Evolutionary conservation across 2,329 filamentous ascomycete genomes (phyloP).

Genomic region (Curvularia eragrostidis): DNA sequence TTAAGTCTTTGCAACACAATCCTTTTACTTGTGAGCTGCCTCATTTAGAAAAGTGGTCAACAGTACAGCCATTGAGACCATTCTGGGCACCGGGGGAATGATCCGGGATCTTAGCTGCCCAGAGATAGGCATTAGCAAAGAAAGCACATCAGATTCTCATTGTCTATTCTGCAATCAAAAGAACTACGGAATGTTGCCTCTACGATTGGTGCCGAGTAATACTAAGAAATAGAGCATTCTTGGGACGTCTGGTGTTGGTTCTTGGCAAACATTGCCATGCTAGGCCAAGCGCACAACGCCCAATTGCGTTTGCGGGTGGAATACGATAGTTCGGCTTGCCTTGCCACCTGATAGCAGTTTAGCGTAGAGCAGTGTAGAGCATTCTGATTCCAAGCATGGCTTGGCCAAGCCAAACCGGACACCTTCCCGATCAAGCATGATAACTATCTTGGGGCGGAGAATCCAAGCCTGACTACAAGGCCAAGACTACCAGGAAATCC

Average conservation of each 20-base stretch:
- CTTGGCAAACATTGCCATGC: conserved; percentile 13
- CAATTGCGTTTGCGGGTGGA: neutral
- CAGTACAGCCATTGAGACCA: conserved; percentile 2
- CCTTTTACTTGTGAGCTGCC: conserved; percentile 24
- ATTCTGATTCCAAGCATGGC: conserved; percentile 4
- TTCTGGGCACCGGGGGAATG: conserved; percentile 21
- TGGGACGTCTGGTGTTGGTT: conserved; percentile 1
- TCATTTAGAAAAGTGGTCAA: conserved; percentile 20
- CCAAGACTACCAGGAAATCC: neutral
- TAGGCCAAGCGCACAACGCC: conserved; percentile 15
- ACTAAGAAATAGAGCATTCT: conserved; percentile 10
- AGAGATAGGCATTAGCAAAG: conserved; percentile 18
- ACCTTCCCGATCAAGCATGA: conserved; percentile 28
- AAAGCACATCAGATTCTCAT: neutral
- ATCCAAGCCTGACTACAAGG: neutral
- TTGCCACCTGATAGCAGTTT: conserved; percentile 7
- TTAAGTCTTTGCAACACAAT: conserved; percentile 7
- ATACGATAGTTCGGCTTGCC: neutral
- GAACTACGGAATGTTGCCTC: conserved; percentile 5
- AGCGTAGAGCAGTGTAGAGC: neutral
- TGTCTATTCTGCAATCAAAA: conserved; percentile 6
- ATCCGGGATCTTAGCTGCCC: conserved; percentile 3
- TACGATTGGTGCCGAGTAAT: conserved; percentile 28
- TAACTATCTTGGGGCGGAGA: neutral
- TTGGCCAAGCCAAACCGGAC: conserved; percentile 10